Conservation (phyloP, 257 asterid genomes). For the Solanum stenotomum region DNA sequence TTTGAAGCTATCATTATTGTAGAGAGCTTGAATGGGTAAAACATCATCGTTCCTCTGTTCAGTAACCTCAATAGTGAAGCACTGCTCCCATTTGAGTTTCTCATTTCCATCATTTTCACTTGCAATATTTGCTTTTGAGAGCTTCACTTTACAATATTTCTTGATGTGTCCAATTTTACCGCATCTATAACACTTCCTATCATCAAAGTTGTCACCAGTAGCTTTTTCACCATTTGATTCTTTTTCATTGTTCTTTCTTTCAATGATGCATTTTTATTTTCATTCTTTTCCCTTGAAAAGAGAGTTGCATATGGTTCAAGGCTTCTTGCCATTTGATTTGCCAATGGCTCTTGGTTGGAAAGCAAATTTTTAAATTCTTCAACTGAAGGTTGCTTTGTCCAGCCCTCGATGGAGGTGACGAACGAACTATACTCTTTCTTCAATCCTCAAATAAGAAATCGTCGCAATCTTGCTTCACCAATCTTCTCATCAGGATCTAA, state of each 20-base stretch:
- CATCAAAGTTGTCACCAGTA: neutral
- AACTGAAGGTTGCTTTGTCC: neutral
- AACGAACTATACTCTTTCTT: neutral
- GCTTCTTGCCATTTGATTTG: neutral
- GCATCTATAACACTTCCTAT: neutral
- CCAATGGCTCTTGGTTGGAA: neutral
- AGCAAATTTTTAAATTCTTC: neutral
- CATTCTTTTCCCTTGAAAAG: neutral
- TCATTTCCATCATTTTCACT: neutral
- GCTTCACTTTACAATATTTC: neutral
- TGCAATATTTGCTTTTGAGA: neutral
- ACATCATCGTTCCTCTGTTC: neutral
- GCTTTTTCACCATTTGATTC: neutral
- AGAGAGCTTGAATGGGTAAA: neutral
- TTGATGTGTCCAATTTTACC: neutral
- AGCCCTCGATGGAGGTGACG: neutral
- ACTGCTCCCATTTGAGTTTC: neutral
- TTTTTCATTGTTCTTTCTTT: neutral
- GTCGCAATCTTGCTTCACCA: neutral
- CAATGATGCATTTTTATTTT: neutral
- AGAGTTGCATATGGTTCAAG: neutral
- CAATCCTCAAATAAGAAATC: neutral
- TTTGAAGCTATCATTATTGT: neutral
- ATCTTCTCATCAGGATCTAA: neutral
- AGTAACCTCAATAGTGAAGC: neutral